These are phyloP conservation scores for Trebouxia sp. DNA, from an alignment of 139 green algal genomes.

Conservation along the genomic window DNA sequence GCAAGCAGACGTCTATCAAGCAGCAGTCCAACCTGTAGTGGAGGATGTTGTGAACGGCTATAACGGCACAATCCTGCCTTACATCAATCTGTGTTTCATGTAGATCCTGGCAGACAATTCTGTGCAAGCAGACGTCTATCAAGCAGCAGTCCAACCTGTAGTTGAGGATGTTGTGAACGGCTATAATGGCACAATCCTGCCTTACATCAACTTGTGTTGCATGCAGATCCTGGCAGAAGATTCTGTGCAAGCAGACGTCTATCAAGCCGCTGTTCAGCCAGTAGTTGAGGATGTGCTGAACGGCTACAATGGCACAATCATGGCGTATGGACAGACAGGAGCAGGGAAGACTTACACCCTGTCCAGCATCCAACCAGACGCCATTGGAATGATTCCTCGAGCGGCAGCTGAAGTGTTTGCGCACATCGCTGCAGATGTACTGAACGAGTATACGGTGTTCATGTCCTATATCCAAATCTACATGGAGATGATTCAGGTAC, in stretches of 20 bases:
- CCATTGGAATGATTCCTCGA: slow-evolving; percentile 82
- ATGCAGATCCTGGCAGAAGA: slow-evolving; percentile 52
- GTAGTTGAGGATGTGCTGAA: slow-evolving; percentile 75
- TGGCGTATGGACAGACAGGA: slow-evolving; percentile 81
- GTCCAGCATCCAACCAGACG: slow-evolving; percentile 59
- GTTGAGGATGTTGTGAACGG: background rate
- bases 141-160: background rate
- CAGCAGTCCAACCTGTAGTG: slow-evolving; percentile 59
- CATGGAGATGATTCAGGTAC: slow-evolving; percentile 78
- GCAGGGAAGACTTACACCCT: slow-evolving; percentile 87
- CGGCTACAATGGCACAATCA: slow-evolving; percentile 85
- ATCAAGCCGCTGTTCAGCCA: slow-evolving; percentile 57
- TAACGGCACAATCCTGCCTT: slow-evolving; percentile 84
- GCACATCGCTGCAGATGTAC: slow-evolving; percentile 48
- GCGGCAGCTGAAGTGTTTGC: slow-evolving; percentile 75
- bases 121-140: background rate
- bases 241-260: slow-evolving; percentile 73
- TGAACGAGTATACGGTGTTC: slow-evolving; percentile 66
- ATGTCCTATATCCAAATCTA: slow-evolving; percentile 92
- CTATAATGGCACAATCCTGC: background rate
- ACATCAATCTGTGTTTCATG: too few species aligned
- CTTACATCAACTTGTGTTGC: background rate
- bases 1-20: slow-evolving; percentile 74
- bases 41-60: slow-evolving; percentile 78
- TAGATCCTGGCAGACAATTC: background rate